Evolutionary conservation across 192 early-diverging fungal species (phyloP).

Genomic region (Mortierella claussenii): DNA sequence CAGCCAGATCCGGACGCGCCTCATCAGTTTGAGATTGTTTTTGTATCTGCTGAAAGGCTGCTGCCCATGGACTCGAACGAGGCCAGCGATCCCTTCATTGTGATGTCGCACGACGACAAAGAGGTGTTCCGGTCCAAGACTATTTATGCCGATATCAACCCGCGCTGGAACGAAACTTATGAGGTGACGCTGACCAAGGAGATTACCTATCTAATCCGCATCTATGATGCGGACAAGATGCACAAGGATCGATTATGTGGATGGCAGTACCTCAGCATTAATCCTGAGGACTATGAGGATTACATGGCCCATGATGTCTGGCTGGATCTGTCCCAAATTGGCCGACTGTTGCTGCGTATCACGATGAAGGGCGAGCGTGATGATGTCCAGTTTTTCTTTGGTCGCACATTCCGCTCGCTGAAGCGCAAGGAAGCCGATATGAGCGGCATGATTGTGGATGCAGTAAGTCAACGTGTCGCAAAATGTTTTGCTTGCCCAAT

Average conservation of each 20-base stretch:
- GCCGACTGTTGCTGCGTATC: conserved; percentile 72
- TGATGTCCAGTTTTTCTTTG: conserved; percentile 86
- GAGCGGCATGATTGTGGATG: conserved; percentile 75
- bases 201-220: conserved; percentile 51
- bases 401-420: conserved; percentile 77
- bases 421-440: conserved; percentile 76
- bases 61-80: conserved; percentile 70
- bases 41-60: conserved; percentile 74
- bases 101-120: conserved; percentile 61
- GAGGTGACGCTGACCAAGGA: conserved; percentile 68
- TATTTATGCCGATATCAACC: conserved; percentile 75
- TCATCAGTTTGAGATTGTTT: conserved; percentile 74
- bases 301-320: conserved; percentile 76
- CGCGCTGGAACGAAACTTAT: conserved; percentile 86
- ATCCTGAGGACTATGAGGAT: conserved; percentile 63
- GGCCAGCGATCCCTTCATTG: conserved; percentile 72
- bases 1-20: conserved; percentile 42
- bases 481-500: no score
- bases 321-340: conserved; percentile 75
- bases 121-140: conserved; percentile 65
- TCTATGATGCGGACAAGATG: conserved; percentile 66
- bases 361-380: conserved; percentile 84
- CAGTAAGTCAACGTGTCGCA: conserved; percentile 61
- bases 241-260: conserved; percentile 71
- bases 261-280: conserved; percentile 67